Evolutionary conservation across 2,329 filamentous ascomycete species (phyloP).

Genomic region (Colletotrichum spinosum): DNA sequence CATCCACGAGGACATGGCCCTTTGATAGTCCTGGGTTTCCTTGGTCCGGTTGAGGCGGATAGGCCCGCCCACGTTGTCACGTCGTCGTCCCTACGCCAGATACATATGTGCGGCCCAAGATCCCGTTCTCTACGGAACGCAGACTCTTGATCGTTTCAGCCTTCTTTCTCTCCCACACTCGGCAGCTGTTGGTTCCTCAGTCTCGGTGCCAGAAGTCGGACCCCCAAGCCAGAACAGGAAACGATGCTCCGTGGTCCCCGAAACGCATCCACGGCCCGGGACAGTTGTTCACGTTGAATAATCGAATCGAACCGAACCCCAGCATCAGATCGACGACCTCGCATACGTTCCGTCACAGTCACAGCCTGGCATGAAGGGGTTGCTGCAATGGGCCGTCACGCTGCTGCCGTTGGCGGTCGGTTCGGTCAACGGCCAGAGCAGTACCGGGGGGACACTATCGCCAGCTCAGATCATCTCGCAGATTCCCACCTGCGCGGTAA

Average conservation of each 20-base stretch:
- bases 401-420: conserved; percentile 26
- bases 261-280: conserved; percentile 3
- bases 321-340: not conserved
- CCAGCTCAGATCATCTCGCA: conserved; percentile 12
- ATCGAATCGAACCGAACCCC: not conserved
- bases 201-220: not conserved
- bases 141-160: no score
- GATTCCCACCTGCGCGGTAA: conserved; percentile 25
- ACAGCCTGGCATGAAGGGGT: conserved; percentile 20
- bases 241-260: conserved; percentile 23
- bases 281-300: not conserved
- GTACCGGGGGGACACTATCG: not conserved
- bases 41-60: conserved; percentile 5
- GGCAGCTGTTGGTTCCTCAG: conserved; percentile 7
- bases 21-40: not conserved
- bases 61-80: conserved; percentile 1
- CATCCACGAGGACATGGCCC: conserved; percentile 8
- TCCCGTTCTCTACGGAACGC: not conserved
- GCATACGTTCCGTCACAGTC: not conserved
- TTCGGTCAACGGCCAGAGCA: conserved; percentile 3
- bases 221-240: conserved; percentile 9
- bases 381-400: conserved; percentile 8
- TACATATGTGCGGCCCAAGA: conserved; percentile 18
- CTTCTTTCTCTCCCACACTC: not conserved
- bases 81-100: not conserved